These are phyloP conservation scores for Gastrodia elata DNA, from an alignment of 106 monocot genomes.

Conservation along the genomic window DNA sequence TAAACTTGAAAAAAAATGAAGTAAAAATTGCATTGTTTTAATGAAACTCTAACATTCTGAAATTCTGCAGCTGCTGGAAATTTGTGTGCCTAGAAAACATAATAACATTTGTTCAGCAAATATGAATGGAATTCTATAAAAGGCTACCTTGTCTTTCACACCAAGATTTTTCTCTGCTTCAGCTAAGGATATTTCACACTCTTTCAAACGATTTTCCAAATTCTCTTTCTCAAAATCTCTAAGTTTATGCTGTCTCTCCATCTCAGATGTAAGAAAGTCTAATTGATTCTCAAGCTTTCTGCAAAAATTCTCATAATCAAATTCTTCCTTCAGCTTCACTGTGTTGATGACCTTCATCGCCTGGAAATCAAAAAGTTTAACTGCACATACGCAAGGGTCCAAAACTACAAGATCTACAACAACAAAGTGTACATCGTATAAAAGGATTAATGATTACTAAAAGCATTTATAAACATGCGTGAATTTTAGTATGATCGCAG, in stretches of 20 bases:
- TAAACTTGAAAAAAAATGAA: background rate
- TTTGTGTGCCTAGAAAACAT: background rate
- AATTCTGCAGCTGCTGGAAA: background rate
- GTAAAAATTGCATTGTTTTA: background rate
- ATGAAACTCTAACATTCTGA: background rate
- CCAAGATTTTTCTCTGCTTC: conserved; percentile 33
- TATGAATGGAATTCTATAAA: background rate
- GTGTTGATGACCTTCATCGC: conserved; percentile 81
- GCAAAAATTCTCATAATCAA: conserved; percentile 69
- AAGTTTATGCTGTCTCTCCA: conserved; percentile 52
- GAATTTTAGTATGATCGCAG: background rate
- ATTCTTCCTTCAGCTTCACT: conserved; percentile 66
- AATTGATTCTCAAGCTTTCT: conserved; percentile 53
- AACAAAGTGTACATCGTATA: background rate
- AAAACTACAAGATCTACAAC: background rate
- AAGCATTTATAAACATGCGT: background rate
- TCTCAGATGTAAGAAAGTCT: conserved; percentile 54
- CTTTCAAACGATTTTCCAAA: conserved; percentile 39
- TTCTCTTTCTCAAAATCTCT: conserved; percentile 40
- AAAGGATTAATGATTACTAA: background rate
- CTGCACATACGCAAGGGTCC: background rate
- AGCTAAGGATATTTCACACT: conserved; percentile 29
- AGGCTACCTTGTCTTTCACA: conserved; percentile 41
- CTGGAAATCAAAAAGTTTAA: conserved; percentile 20
- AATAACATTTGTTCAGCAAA: background rate